Conservation (phyloP, 768 basidiomycete genomes). For the Lactifluus echinatus region DNA sequence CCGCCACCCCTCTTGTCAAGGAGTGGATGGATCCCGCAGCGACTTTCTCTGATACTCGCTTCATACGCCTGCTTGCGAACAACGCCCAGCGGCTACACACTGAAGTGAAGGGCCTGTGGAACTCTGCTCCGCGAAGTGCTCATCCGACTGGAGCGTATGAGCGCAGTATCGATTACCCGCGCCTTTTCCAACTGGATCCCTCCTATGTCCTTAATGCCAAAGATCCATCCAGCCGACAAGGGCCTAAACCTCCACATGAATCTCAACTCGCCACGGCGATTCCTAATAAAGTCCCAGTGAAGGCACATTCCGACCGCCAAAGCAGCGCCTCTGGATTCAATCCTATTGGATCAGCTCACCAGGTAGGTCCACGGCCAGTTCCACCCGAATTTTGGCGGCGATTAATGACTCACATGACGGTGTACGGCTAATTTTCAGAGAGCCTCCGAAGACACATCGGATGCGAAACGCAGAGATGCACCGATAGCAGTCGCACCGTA, state of each 20-base stretch:
- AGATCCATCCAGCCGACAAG: background rate
- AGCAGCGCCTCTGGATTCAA: background rate
- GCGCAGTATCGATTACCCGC: conserved; percentile 9
- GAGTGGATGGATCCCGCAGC: conserved; percentile 5
- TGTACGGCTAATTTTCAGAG: conserved; percentile 1
- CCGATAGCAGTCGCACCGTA: background rate
- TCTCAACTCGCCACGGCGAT: background rate
- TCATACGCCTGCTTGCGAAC: conserved; percentile 9
- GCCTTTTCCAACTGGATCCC: conserved; percentile 12
- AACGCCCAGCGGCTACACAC: conserved; percentile 12
- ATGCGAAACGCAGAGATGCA: background rate
- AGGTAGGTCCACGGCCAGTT: background rate
- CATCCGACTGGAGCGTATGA: conserved; percentile 12
- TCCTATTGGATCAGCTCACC: background rate
- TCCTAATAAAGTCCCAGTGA: background rate
- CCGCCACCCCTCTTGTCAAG: background rate
- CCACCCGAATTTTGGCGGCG: background rate
- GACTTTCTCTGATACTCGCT: conserved; percentile 1
- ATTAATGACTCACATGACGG: conserved; percentile 2
- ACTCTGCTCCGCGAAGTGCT: conserved; percentile 17
- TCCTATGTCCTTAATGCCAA: background rate
- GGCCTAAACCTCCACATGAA: background rate
- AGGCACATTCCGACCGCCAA: conserved; percentile 1
- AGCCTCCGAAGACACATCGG: background rate
- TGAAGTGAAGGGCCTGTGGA: conserved; percentile 14